Percentiles rank a stretch among this genome's conserved stretches.
Evolutionary conservation across 2,329 filamentous ascomycete species (phyloP).

Genomic region (Penicillium sp.): DNA sequence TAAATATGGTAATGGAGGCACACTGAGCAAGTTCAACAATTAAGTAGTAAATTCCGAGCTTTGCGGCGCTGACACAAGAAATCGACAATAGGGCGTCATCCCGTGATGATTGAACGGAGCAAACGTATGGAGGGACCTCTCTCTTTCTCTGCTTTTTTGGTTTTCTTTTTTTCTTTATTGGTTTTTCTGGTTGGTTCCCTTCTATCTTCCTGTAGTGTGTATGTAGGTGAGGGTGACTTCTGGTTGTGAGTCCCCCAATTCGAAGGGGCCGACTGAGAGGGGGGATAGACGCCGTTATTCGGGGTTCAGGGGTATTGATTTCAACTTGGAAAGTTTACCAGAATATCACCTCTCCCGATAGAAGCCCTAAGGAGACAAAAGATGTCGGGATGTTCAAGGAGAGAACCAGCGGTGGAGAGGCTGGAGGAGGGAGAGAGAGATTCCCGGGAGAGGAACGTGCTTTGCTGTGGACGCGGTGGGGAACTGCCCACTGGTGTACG

Average conservation of each 20-base stretch:
- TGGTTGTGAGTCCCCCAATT: not conserved
- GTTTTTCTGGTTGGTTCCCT: too few species aligned
- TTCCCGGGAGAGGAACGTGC: slow-evolving; percentile 2
- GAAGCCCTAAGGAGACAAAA: not conserved
- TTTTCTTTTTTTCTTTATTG: not conserved
- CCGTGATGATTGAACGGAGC: slow-evolving; percentile 17
- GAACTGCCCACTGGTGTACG: not conserved
- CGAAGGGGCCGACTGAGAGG: not conserved
- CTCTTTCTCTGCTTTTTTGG: not conserved
- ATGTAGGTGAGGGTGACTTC: not conserved
- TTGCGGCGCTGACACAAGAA: slow-evolving; percentile 21
- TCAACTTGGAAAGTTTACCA: not conserved
- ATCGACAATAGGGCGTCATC: slow-evolving; percentile 29
- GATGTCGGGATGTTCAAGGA: not conserved
- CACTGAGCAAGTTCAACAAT: not conserved
- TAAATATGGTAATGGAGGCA: not conserved
- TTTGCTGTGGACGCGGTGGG: not conserved
- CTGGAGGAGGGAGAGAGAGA: not conserved
- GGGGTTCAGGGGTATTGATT: not conserved
- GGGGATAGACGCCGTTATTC: not conserved
- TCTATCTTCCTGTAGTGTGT: not conserved
- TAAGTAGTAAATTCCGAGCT: slow-evolving; percentile 21
- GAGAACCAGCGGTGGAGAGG: not conserved
- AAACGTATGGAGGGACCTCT: not conserved
- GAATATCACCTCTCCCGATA: not conserved